Base-by-base conservation (phyloP, 306 rosid genomes). In the Quercus robur region DNA sequence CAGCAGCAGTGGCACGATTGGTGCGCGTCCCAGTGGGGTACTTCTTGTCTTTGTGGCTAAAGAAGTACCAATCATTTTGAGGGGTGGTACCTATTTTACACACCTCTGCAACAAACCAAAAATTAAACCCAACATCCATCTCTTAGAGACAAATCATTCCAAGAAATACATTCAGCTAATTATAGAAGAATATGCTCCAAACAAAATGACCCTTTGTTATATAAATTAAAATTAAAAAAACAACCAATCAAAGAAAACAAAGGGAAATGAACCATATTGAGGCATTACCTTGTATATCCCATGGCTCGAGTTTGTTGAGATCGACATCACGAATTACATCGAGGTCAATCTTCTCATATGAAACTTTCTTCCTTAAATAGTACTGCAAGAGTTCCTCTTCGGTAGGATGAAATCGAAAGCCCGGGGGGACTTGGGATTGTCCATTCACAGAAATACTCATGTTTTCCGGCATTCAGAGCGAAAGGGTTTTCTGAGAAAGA, bases 281-380 rank as follows among this genome's bases (percentile, higher is more conserved):
- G 17, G 13, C 8, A 9, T 31, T 44, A 95, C 99, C 99, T 95
- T 91, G 99, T 8, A 95, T 93, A 66, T 95, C 99, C 99, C 99
- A 95, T 0, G 99, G 99, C 78, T 95, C 99, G 31, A 93, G 98
- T 86, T 95, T 95, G 84, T 95, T 95, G 82, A 95, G 99, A 90
- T 95, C 99, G 15, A 93, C 93, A 17, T 95, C 99, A 1, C 91
- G 91, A 71, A 95, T 95, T 0, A 95, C 99, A 49, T 95, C 94
- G 13, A 93, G 92, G 70, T 93, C 98, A 76, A 93, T 91, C 80
- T 86, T 87, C 78, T 93, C 91, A 62, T 79, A 84, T 10, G 93
- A 88, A 28, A 91, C 97, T 83, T 93, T 91, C 91, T 91, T 93
- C 84, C 89, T 86, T 66, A 93, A 81, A 84, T 93, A 93, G 87